Percentiles rank a stretch among this genome's conserved stretches.
phyloP scores from a whole-genome alignment of 179 eudicot species.

The Beta lomatogona region DNA sequence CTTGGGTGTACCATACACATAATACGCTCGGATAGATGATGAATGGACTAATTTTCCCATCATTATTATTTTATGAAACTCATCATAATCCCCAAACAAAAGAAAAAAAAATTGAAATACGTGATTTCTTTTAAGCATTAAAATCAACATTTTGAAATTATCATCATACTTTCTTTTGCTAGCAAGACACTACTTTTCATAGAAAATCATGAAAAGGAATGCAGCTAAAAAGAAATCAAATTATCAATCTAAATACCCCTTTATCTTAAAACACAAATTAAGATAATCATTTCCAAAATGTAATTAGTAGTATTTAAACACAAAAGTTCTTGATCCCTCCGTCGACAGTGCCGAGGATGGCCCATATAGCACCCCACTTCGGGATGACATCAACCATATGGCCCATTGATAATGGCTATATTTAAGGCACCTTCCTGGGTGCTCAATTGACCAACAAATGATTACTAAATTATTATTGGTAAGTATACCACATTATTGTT shows the following conservation, averaged over 20 bases:
- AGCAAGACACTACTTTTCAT: neutral
- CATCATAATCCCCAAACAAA: neutral
- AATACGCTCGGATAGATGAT: no score
- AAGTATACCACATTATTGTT: slow-evolving; percentile 8
- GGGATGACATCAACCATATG: slow-evolving; percentile 35
- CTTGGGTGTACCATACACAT: no score
- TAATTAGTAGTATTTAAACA: neutral
- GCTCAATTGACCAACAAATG: slow-evolving; percentile 33
- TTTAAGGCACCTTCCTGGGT: slow-evolving; percentile 38
- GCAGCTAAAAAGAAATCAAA: slow-evolving; percentile 1
- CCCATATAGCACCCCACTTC: slow-evolving; percentile 27
- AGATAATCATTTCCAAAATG: slow-evolving; percentile 2
- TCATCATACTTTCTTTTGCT: neutral
- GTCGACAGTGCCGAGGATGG: slow-evolving; percentile 29
- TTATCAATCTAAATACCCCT: neutral
- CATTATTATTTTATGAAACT: neutral
- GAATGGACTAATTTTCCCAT: neutral
- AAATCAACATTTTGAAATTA: no score
- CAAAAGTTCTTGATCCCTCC: slow-evolving; percentile 13
- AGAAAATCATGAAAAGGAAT: neutral
- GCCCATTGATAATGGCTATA: slow-evolving; percentile 28
- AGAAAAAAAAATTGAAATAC: neutral
- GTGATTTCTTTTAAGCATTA: no score
- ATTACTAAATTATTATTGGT: slow-evolving; percentile 33
- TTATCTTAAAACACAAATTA: neutral